Base-by-base conservation (phyloP, 2,329 filamentous ascomycete species). In the Pseudocercospora macadamiae region DNA sequence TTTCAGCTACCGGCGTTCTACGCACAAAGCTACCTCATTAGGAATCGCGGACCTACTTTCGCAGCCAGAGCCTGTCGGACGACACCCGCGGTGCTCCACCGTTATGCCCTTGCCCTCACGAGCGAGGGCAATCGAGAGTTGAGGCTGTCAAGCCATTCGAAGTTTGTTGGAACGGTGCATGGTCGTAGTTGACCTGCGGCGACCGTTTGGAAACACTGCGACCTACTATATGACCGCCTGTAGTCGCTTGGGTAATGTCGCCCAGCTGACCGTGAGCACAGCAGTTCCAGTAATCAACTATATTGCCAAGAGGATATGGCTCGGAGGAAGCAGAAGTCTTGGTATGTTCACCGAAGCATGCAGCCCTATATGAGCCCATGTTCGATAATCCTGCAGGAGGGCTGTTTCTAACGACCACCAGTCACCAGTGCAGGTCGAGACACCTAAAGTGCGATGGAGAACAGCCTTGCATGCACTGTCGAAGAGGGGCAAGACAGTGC, bases 361-460 rank as follows among this genome's bases (percentile, higher is more conserved):
- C 25, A 16, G 14, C 47, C 47, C 36, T 47, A n/a, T n/a, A n/a
- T n/a, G n/a, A n/a, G n/a, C n/a, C n/a, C n/a, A n/a, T n/a, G n/a
- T 45, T 18, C 51, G 37, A 21, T 52, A 18, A 56, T 56, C 44
- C 54, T 55, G 53, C 44, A 55, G 53, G 53, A 55, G 42, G 18
- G 37, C 26, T 45, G 19, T n/a, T n/a, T 30, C 32, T 42, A 34
- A 51, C 47, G 16, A 39, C n/a, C 14, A 28, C 9, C 51, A 60
- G 57, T 51, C 54, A 55, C 53, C 57, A 55, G 39, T 60, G 57
- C 48, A 39, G 57, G 12, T 32, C 45, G 9, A 36, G 57, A 47
- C 57, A 60, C 37, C 36, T 60, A n/a, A 53, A 55, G 18, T 60
- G 57, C 53, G 53, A 60, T 47, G 52, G 57, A 30, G 39, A 51